Evolutionary conservation across 495 filamentous ascomycete genomes (phyloP), one percentile per base, ranked within the genome.

Genomic region (Penicillium psychrofluorescens): DNA sequence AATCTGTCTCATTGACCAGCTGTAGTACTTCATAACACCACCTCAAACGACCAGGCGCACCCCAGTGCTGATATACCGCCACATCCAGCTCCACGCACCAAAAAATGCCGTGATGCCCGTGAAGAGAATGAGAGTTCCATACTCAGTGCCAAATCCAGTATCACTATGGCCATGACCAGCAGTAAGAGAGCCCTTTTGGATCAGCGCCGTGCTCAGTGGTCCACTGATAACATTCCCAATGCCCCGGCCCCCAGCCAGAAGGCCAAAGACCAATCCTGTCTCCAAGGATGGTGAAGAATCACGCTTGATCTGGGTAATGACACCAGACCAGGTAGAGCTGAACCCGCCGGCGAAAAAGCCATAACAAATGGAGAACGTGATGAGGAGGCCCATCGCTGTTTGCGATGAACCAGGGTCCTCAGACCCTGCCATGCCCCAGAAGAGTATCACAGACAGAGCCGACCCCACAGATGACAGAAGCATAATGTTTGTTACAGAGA

Each of bases 291-390:
- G 47, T 15, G 70, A 48, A 4, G 56, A 64, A 33, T 65, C 62
- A 42, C 54, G 47, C 46, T 74, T 72, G 14, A 85, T 62, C 48
- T 78, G 68, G 11, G 67, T 75, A 40, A 82, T 76, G 22, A 83
- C 68, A 1, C 81, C 85, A 0, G 78, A 71, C 74, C 80, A 86
- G 1, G 76, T 80, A 6, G 70, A 64, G 43, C 71, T 75, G 44
- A 76, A 83, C 0, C 78, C 75, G 29, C 83, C 81, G 0, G 81
- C 82, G 49, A 84, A 87, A 44, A 86, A 68, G 4, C 85, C 85
- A 59, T 85, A 88, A 2, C 78, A 58, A 7, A 88, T 51, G 14
- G 75, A 77, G 50, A 88, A 90, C 15, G 81, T 37, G 34, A 75
- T 78, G n/a, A 90, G 68, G 33, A 79, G 59, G 0, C 75, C 65